Conservation (phyloP, 805 yeast genomes). For the Ogataea haglerorum region DNA sequence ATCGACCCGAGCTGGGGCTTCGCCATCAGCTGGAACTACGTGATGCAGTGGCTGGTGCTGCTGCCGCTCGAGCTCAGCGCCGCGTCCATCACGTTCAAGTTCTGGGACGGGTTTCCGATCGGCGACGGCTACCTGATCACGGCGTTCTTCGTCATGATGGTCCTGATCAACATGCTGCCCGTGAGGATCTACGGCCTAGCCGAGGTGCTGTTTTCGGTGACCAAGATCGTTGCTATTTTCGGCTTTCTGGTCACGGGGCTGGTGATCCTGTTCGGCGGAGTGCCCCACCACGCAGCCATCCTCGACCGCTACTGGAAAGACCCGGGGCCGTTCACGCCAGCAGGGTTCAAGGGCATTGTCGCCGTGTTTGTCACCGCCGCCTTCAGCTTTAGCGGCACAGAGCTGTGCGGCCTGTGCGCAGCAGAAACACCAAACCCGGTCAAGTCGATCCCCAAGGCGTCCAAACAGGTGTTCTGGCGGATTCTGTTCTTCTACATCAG, state of each 20-base stretch:
- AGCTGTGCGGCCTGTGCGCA: slow-evolving; percentile 49
- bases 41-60: slow-evolving; percentile 49
- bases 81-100: slow-evolving; percentile 51
- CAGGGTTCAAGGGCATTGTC: slow-evolving; percentile 50
- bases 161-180: slow-evolving; percentile 49
- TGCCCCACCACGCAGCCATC: slow-evolving; percentile 40
- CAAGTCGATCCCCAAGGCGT: slow-evolving; percentile 47
- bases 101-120: slow-evolving; percentile 41
- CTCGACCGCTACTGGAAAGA: slow-evolving; percentile 45
- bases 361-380: slow-evolving; percentile 55
- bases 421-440: slow-evolving; percentile 48
- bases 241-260: slow-evolving; percentile 55
- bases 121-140: slow-evolving; percentile 51
- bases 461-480: slow-evolving; percentile 57
- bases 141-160: slow-evolving; percentile 46
- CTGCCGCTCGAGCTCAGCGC: slow-evolving; percentile 52
- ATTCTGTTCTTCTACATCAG: slow-evolving; percentile 45
- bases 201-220: slow-evolving; percentile 46
- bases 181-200: slow-evolving; percentile 55
- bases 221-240: slow-evolving; percentile 47
- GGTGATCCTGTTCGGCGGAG: slow-evolving; percentile 46
- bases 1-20: slow-evolving; percentile 61
- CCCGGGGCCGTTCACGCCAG: slow-evolving; percentile 40
- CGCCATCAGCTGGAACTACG: slow-evolving; percentile 58
- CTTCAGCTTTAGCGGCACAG: slow-evolving; percentile 53